A percentile compares a stretch with the other conserved stretches of the same genome.
Conservation (phyloP, 345 rosid species). For the Excoecaria cochinchinensis region DNA sequence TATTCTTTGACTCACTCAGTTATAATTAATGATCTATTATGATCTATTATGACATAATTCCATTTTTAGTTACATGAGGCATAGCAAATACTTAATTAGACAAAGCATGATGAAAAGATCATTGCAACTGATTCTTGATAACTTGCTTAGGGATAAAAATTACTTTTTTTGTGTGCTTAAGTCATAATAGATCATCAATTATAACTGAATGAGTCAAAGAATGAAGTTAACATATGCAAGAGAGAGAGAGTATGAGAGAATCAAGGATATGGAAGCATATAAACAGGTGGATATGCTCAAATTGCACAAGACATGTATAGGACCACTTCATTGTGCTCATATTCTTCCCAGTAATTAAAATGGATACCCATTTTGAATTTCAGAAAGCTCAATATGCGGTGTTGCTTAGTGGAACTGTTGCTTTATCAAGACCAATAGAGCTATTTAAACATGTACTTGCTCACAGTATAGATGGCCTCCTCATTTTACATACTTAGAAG, state of each 20-base stretch:
- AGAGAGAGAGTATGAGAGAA: too few species aligned
- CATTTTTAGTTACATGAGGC: too few species aligned
- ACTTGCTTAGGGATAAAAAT: neutral
- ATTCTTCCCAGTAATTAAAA: neutral
- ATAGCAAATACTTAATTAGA: too few species aligned
- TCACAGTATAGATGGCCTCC: constrained; percentile 12
- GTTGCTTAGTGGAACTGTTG: constrained; percentile 93
- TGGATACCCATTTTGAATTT: constrained; percentile 20
- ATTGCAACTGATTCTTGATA: constrained; percentile 1
- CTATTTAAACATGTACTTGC: constrained; percentile 77
- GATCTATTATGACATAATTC: too few species aligned
- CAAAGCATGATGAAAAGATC: too few species aligned
- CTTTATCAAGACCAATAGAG: constrained; percentile 95
- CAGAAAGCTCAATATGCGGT: constrained; percentile 91
- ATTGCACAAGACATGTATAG: neutral
- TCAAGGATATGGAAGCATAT: neutral
- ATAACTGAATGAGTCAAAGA: neutral
- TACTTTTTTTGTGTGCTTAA: neutral
- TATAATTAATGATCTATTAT: neutral
- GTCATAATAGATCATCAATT: neutral
- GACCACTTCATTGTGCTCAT: too few species aligned
- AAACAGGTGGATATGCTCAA: neutral
- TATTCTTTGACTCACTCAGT: neutral
- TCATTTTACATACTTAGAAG: constrained; percentile 12
- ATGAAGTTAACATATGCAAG: constrained; percentile 13